phyloP scores from a whole-genome alignment of 2,329 filamentous ascomycete species.

The Amylocarpus encephaloides region DNA sequence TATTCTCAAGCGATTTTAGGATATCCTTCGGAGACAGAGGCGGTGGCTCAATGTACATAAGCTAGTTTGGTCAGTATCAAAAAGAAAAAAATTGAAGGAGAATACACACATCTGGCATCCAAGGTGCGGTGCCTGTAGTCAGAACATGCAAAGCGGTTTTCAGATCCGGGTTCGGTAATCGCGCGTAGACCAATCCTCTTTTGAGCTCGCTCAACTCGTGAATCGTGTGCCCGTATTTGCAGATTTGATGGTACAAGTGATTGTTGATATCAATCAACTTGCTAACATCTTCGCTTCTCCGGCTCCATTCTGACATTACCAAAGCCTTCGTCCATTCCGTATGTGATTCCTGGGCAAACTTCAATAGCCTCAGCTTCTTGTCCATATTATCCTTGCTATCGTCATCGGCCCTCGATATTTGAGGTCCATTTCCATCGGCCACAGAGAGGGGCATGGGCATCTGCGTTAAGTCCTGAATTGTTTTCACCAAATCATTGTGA shows the following conservation, averaged over 20 bases:
- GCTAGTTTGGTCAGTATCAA: constrained; percentile 37
- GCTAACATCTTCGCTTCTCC: constrained; percentile 70
- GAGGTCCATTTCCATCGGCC: constrained; percentile 45
- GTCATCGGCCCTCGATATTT: constrained; percentile 43
- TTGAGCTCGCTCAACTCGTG: constrained; percentile 66
- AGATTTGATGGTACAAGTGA: constrained; percentile 61
- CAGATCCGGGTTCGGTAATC: constrained; percentile 83
- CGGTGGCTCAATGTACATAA: constrained; percentile 71
- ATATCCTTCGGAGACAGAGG: constrained; percentile 66
- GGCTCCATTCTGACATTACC: constrained; percentile 85
- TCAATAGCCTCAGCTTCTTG: constrained; percentile 70
- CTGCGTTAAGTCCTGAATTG: constrained; percentile 63
- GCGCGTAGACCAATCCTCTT: constrained; percentile 61
- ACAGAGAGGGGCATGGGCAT: constrained; percentile 52
- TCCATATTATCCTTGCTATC: constrained; percentile 57
- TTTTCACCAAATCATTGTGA: constrained; percentile 68
- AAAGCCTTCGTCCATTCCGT: constrained; percentile 89
- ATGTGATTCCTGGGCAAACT: constrained; percentile 74
- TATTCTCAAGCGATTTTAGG: constrained; percentile 66
- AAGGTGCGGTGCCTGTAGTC: constrained; percentile 67
- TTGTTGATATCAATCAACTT: constrained; percentile 81
- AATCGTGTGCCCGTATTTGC: constrained; percentile 53
- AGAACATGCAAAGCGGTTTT: constrained; percentile 83
- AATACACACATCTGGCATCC: constrained; percentile 67
- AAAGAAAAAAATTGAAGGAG: neutral